Percentiles rank a stretch among this genome's conserved stretches.
Evolutionary conservation across 1,284 basidiomycete genomes (phyloP).

Genomic region (Cutaneotrichosporon arboriforme): DNA sequence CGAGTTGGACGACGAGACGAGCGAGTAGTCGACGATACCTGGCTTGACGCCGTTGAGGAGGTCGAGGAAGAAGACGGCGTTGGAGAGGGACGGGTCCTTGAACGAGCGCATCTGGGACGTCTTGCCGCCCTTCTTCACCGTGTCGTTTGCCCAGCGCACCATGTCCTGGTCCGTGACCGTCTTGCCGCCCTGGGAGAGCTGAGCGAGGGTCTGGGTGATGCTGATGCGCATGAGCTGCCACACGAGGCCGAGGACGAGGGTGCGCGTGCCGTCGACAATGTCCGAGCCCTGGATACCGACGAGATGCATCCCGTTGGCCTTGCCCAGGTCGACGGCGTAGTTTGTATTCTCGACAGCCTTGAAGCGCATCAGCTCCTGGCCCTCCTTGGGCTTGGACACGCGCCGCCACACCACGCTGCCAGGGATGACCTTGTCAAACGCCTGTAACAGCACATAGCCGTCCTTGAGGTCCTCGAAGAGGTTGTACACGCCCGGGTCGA

Average conservation of each 20-base stretch:
- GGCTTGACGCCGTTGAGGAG: constrained; percentile 84
- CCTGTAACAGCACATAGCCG: constrained; percentile 84
- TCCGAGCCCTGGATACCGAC: constrained; percentile 97
- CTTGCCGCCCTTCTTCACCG: constrained; percentile 70
- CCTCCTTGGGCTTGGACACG: constrained; percentile 84
- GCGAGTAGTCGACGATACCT: constrained; percentile 86
- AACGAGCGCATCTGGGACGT: constrained; percentile 73
- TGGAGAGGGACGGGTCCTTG: constrained; percentile 87
- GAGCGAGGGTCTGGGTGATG: constrained; percentile 84
- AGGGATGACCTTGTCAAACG: constrained; percentile 91
- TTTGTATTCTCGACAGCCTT: constrained; percentile 99
- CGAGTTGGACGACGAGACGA: constrained; percentile 56
- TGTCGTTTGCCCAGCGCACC: constrained; percentile 91
- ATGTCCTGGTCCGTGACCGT: constrained; percentile 91
- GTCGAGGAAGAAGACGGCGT: constrained; percentile 89
- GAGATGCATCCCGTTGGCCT: constrained; percentile 87
- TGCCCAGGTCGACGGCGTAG: constrained; percentile 87
- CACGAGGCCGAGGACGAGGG: constrained; percentile 88
- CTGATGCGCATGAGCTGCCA: constrained; percentile 93
- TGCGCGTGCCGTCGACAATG: constrained; percentile 87
- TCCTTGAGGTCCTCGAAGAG: constrained; percentile 92
- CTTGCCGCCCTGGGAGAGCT: constrained; percentile 64
- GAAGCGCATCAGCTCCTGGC: constrained; percentile 83
- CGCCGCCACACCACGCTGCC: constrained; percentile 90
- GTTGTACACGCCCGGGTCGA: constrained; percentile 93